Evolutionary conservation across 2,329 filamentous ascomycete species (phyloP).

Genomic region (Diaporthe helianthi): DNA sequence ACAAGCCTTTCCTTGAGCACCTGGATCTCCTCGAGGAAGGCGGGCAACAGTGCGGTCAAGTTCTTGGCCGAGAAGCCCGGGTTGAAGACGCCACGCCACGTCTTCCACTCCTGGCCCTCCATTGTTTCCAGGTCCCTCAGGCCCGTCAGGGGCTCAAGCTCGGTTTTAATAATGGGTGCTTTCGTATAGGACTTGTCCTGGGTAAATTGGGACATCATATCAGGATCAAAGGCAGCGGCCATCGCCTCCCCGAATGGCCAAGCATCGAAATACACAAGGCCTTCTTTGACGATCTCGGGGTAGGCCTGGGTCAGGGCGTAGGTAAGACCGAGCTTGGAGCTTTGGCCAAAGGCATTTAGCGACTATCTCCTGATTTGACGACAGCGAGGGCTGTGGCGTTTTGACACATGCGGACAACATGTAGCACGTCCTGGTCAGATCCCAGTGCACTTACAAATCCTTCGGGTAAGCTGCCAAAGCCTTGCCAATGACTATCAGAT

Average conservation of each 20-base stretch:
- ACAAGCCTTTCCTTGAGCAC: slow-evolving; percentile 28
- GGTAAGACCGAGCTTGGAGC: neutral
- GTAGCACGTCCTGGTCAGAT: slow-evolving; percentile 36
- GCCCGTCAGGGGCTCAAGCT: slow-evolving; percentile 42
- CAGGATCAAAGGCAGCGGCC: slow-evolving; percentile 46
- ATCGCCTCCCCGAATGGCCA: slow-evolving; percentile 47
- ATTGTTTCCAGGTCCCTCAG: slow-evolving; percentile 45
- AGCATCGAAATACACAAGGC: slow-evolving; percentile 47
- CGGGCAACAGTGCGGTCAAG: slow-evolving; percentile 44
- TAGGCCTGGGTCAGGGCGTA: slow-evolving; percentile 37
- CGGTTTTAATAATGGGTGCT: slow-evolving; percentile 37
- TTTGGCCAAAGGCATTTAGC: neutral
- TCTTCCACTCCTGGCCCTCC: slow-evolving; percentile 50
- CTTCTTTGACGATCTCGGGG: slow-evolving; percentile 40
- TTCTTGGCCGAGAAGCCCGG: slow-evolving; percentile 48
- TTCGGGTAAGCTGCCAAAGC: slow-evolving; percentile 40
- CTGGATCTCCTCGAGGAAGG: slow-evolving; percentile 32
- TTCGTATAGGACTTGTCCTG: slow-evolving; percentile 45
- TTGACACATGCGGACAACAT: slow-evolving; percentile 10
- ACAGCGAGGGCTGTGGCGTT: neutral
- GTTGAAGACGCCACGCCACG: slow-evolving; percentile 46
- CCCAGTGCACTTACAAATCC: slow-evolving; percentile 40
- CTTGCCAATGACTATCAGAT: slow-evolving; percentile 40
- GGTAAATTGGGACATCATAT: slow-evolving; percentile 47
- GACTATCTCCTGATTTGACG: neutral